Evolutionary conservation across 164 flowering plant genomes (phyloP), one percentile per base, ranked within the genome.

Genomic region (Sedum album): DNA sequence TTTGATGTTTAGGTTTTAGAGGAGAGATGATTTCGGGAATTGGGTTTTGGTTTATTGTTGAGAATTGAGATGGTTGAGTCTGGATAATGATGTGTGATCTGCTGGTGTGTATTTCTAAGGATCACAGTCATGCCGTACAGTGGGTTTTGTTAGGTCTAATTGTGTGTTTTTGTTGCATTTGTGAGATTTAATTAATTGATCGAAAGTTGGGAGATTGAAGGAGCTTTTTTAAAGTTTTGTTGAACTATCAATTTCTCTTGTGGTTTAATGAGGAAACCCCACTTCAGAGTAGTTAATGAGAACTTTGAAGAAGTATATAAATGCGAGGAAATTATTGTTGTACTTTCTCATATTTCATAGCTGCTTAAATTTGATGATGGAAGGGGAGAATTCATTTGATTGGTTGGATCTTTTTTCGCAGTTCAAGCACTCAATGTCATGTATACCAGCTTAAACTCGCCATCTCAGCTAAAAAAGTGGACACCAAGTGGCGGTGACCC

Each of bases 391-490:
- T 13, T 55, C 60, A 55, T 55, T 55, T 25, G 62, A 4, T 57
- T 8, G 33, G 25, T 57, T 57, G 57, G 35, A 72, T 77, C 8
- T 41, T 11, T 31, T 57, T 76, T 35, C 61, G 41, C 94, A 93
- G 98, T 75, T 66, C 61, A 86, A 72, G 88, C 88, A 57, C 80
- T 93, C 39, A 75, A 42, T 53, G 60, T 4, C 61, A 70, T 89
- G 88, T 93, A 65, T 72, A 70, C 61, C 69, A 73, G 80, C 75
- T 72, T 90, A 53, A 84, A 81, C 74, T 83, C 89, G 20, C 85
- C 93, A 18, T 2, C 74, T 48, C 88, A 86, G 80, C 85, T 93
- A 31, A 80, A 88, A 7, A 80, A 84, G 53, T 93, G 98, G 98
- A 82, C 28, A 23, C 9, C 89, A 60, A 80, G 28, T 71, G 85